Conservation (phyloP, 1,284 basidiomycete species). For the Rhodotorula sp. region DNA sequence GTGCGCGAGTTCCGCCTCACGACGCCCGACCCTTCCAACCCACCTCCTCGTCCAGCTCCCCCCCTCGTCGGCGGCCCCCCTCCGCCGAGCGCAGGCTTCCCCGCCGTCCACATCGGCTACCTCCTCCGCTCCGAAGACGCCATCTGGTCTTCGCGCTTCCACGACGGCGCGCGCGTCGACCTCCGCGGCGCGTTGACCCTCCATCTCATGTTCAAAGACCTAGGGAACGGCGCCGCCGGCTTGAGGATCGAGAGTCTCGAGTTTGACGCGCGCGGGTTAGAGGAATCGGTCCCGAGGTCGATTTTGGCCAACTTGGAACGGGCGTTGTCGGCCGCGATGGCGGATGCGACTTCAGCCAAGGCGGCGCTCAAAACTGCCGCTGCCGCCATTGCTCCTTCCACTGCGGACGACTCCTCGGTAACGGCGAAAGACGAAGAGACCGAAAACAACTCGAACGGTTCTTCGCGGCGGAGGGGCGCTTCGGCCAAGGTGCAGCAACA, state of each 20-base stretch:
- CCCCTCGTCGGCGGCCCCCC: no score
- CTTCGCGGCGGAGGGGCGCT: not conserved
- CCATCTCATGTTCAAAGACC: conserved; percentile 34
- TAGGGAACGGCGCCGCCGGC: conserved; percentile 14
- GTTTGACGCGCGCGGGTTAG: conserved; percentile 33
- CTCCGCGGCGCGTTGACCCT: conserved; percentile 29
- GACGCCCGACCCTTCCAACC: conserved; percentile 24
- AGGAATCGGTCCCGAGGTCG: conserved; percentile 28
- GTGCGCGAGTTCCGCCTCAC: conserved; percentile 39
- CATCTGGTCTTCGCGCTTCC: conserved; percentile 27
- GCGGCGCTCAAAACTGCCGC: not conserved
- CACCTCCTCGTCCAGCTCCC: conserved; percentile 1
- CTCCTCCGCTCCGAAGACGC: conserved; percentile 38
- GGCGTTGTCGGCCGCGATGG: not conserved
- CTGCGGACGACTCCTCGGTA: not conserved
- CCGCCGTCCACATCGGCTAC: conserved; percentile 37
- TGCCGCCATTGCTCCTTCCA: no score
- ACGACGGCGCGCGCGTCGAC: conserved; percentile 30
- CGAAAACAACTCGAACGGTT: not conserved
- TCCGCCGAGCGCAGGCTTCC: not conserved
- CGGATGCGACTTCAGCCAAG: not conserved
- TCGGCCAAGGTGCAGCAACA: not conserved
- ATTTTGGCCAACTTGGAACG: conserved; percentile 10
- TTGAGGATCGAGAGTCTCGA: conserved; percentile 37
- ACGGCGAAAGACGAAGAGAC: not conserved